These are phyloP conservation scores for Aspergillus chevalieri DNA, from an alignment of 2,329 filamentous ascomycete species.

Conservation along the genomic window DNA sequence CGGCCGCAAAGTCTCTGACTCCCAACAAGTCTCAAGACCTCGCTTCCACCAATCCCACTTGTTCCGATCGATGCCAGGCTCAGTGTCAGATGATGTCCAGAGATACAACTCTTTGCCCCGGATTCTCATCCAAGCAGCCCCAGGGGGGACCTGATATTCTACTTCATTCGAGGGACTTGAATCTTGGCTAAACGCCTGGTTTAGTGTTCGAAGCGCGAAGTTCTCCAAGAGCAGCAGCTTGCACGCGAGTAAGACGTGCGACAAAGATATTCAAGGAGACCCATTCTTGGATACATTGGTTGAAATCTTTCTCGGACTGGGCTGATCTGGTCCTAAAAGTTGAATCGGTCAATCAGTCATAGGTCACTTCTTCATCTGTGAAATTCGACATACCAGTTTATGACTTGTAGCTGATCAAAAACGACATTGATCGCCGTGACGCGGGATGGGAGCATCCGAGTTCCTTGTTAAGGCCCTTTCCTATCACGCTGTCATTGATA, in stretches of 20 bases:
- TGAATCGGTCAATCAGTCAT: neutral
- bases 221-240: neutral
- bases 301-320: neutral
- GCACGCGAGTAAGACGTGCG: neutral
- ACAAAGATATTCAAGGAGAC: neutral
- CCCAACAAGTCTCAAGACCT: neutral
- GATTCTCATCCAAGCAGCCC: neutral
- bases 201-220: neutral
- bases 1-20: neutral
- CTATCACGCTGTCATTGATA: constrained; percentile 3
- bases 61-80: neutral
- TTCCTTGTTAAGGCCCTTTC: constrained; percentile 1
- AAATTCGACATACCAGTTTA: neutral
- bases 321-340: neutral
- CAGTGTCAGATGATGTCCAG: neutral
- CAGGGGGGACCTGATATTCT: neutral
- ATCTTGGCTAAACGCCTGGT: neutral
- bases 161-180: neutral
- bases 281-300: neutral
- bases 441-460: neutral
- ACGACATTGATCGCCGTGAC: neutral
- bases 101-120: neutral
- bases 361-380: neutral
- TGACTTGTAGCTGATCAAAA: neutral
- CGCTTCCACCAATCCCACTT: neutral